Conservation (phyloP, 2,329 filamentous ascomycete genomes). For the Exophiala alcalophila region DNA sequence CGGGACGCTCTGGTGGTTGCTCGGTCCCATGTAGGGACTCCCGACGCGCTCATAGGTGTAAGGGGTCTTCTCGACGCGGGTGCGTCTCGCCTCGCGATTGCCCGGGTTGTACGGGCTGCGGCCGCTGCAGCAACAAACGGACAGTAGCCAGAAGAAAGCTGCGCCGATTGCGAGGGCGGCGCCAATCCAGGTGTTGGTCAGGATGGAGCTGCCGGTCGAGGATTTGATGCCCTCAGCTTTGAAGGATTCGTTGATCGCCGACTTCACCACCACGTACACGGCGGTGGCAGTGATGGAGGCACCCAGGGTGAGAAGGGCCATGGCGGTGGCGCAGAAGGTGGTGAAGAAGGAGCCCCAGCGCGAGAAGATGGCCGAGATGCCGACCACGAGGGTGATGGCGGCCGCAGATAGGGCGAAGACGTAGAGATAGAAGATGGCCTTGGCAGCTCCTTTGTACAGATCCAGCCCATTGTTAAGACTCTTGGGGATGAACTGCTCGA, state of each 20-base stretch:
- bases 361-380: slow-evolving; percentile 79
- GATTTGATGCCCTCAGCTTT: slow-evolving; percentile 62
- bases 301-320: slow-evolving; percentile 58
- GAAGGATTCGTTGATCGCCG: slow-evolving; percentile 63
- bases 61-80: slow-evolving; percentile 58
- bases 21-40: slow-evolving; percentile 30
- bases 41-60: slow-evolving; percentile 59
- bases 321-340: slow-evolving; percentile 66
- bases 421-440: slow-evolving; percentile 82
- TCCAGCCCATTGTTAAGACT: slow-evolving; percentile 66
- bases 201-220: slow-evolving; percentile 65
- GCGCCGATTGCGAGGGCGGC: slow-evolving; percentile 72
- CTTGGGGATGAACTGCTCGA: slow-evolving; percentile 64
- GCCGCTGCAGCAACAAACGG: slow-evolving; percentile 86
- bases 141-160: slow-evolving; percentile 86
- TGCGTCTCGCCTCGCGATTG: slow-evolving; percentile 22
- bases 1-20: slow-evolving; percentile 28
- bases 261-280: slow-evolving; percentile 67
- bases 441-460: slow-evolving; percentile 68
- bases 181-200: slow-evolving; percentile 73
- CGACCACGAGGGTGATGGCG: slow-evolving; percentile 68
- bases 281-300: slow-evolving; percentile 72
- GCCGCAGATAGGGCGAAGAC: slow-evolving; percentile 70
- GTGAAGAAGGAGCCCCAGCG: slow-evolving; percentile 78
- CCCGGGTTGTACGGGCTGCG: slow-evolving; percentile 43